A percentile compares a stretch with the other conserved stretches of the same genome.
Evolutionary conservation across 768 basidiomycete genomes (phyloP).

Genomic region (Lepiota venenata): DNA sequence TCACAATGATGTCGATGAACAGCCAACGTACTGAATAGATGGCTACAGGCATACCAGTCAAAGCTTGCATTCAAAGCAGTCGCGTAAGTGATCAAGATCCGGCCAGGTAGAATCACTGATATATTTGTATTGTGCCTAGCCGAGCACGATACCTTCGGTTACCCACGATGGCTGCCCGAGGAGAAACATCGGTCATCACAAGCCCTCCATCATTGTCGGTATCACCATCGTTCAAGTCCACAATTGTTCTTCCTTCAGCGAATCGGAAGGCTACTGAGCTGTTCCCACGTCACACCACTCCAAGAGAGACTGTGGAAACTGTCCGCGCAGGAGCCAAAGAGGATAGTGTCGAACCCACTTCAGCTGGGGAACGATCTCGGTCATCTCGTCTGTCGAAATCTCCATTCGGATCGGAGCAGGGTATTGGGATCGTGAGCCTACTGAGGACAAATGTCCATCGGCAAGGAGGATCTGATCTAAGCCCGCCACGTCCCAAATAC

Average conservation of each 20-base stretch:
- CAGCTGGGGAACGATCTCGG: conserved; percentile 4
- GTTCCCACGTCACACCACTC: conserved; percentile 14
- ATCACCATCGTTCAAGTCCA: background rate
- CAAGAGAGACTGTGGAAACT: background rate
- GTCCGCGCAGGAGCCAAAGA: background rate
- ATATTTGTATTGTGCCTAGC: conserved; percentile 32
- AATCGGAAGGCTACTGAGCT: conserved; percentile 8
- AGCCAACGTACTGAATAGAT: conserved; percentile 59
- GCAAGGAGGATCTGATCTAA: conserved; percentile 25
- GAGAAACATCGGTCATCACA: conserved; percentile 22
- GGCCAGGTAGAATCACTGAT: background rate
- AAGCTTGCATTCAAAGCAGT: conserved; percentile 78
- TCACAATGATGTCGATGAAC: conserved; percentile 13
- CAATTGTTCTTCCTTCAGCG: background rate
- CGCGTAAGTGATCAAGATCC: conserved; percentile 53
- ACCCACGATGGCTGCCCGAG: conserved; percentile 50
- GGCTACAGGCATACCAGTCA: conserved; percentile 65
- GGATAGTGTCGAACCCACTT: background rate
- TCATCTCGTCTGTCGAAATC: conserved; percentile 11
- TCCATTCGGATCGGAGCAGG: conserved; percentile 10
- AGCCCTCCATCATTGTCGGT: conserved; percentile 15
- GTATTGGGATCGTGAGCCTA: conserved; percentile 13
- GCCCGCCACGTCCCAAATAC: conserved; percentile 24
- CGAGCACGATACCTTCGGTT: conserved; percentile 81
- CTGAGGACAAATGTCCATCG: conserved; percentile 29